Evolutionary conservation across 1,284 basidiomycete species (phyloP), one percentile per base, ranked within the genome.

Genomic region (Phellopilus nigrolimitatus): DNA sequence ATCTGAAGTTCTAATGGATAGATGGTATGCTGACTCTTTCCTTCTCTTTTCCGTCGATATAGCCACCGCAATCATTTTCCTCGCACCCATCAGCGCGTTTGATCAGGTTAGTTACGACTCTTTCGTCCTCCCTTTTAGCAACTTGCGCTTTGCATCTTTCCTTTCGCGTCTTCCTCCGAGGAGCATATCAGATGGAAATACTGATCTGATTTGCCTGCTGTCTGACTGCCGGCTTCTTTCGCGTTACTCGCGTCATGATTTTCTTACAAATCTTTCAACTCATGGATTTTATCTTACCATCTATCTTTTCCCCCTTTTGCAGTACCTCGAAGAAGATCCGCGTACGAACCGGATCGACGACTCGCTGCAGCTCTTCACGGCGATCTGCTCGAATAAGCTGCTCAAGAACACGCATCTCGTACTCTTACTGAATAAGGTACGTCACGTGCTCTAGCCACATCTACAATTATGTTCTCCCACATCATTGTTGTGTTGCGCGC

Each of bases 251-350:
- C 8, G 31, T 13, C 24, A 53, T 3, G n/a, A 33, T 9, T 3
- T 33, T 9, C n/a, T 3, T 33, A 7, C 31, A 12, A 7, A 44
- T 17, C 21, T 3, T 6, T 13, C 2, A 42, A 3, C 27, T 21
- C 10, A 9, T 21, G 44, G 15, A 9, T 31, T 28, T 34, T 3
- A 24, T 19, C 21, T 45, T 37, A 27, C 28, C 39, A 17, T 36
- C 12, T 25, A 24, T 24, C 21, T 28, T 10, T 1, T 17, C 39
- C 25, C 41, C 44, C 48, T 53, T 57, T 44, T 49, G 22, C 56
- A 89, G 83, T 89, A 87, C 65, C 76, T 90, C 7, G 86, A 88
- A 62, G 88, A 90, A 68, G 87, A 90, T 62, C 72, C 80, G 7
- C 74, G 77, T 54, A 84, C 80, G 45, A 90, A 90, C 64, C 71